A percentile compares a stretch with the other conserved stretches of the same genome.
phyloP scores from a whole-genome alignment of 495 filamentous ascomycete genomes.

The Chaetomium cochliodes region DNA sequence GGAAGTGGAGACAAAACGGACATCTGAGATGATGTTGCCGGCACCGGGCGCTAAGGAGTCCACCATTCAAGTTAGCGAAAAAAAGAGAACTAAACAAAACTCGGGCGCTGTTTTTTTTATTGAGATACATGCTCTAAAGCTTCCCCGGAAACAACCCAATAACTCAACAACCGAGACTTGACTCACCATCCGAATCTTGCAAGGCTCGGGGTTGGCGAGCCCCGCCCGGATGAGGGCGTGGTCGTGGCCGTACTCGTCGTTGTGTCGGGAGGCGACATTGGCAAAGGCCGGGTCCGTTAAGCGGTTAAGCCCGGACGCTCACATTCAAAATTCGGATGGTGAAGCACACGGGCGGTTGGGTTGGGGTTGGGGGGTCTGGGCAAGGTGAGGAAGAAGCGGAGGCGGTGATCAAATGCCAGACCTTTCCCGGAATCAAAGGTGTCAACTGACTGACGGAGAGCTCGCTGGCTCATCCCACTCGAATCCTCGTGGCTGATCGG shows the following conservation, averaged over 20 bases:
- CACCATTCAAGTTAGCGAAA: background rate
- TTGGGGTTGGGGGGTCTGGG: background rate
- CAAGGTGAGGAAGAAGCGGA: background rate
- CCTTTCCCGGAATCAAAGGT: too few relatives aligned
- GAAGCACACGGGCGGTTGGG: too few relatives aligned
- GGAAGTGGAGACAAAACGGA: slow-evolving; percentile 22
- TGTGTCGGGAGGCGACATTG: slow-evolving; percentile 16
- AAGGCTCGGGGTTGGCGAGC: background rate
- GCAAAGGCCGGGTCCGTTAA: slow-evolving; percentile 1
- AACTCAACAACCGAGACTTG: background rate
- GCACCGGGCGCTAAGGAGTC: slow-evolving; percentile 42
- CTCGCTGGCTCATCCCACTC: too few relatives aligned
- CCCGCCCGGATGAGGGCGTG: background rate
- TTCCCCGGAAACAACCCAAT: background rate
- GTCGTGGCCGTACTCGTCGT: background rate
- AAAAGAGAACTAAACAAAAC: background rate
- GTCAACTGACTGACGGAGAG: too few relatives aligned
- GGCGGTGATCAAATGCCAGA: background rate
- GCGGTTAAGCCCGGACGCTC: slow-evolving; percentile 1
- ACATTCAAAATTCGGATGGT: background rate
- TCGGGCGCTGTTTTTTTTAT: background rate
- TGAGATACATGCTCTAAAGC: background rate
- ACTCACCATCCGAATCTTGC: slow-evolving; percentile 38
- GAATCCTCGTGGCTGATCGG: background rate
- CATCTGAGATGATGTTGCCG: slow-evolving; percentile 50